phyloP scores from a whole-genome alignment of 1,139 yeast species.

The Barnettozyma hawaiiensis region DNA sequence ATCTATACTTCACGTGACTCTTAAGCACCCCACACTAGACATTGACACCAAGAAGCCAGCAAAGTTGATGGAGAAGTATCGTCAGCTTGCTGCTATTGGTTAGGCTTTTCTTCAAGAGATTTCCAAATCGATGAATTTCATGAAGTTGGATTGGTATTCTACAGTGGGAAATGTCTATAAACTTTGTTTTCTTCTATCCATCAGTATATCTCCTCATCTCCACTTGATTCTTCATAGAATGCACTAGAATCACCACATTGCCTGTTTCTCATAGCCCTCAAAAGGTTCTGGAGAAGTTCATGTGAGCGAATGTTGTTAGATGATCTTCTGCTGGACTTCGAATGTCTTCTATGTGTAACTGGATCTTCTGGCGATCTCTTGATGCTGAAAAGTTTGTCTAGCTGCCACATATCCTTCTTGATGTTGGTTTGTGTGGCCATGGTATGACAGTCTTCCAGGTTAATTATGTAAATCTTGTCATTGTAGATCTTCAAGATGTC shows the following conservation, averaged over 20 bases:
- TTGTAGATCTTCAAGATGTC: constrained; percentile 20
- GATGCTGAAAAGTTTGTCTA: constrained; percentile 15
- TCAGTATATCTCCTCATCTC: constrained; percentile 2
- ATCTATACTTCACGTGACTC: too few species aligned
- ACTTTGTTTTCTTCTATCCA: background rate
- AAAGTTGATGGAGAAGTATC: constrained; percentile 27
- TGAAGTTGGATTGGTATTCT: constrained; percentile 60
- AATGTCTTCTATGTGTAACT: background rate
- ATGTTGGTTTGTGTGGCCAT: constrained; percentile 3
- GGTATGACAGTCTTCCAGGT: constrained; percentile 19
- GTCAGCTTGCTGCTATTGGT: constrained; percentile 45
- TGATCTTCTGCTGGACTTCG: background rate
- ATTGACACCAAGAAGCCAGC: constrained; percentile 15
- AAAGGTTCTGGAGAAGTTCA: background rate
- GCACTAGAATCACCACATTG: background rate
- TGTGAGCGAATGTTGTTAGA: background rate
- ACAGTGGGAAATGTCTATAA: background rate
- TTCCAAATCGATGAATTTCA: constrained; percentile 74
- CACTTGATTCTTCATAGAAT: background rate
- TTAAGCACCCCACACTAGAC: too few species aligned
- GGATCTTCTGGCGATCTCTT: constrained; percentile 1
- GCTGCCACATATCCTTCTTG: constrained; percentile 13
- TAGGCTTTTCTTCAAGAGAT: constrained; percentile 68
- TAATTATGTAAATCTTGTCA: constrained; percentile 18
- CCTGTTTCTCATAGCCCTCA: background rate